Conservation (phyloP, 371 early-diverging fungal genomes). For the Mortierella sp. region DNA sequence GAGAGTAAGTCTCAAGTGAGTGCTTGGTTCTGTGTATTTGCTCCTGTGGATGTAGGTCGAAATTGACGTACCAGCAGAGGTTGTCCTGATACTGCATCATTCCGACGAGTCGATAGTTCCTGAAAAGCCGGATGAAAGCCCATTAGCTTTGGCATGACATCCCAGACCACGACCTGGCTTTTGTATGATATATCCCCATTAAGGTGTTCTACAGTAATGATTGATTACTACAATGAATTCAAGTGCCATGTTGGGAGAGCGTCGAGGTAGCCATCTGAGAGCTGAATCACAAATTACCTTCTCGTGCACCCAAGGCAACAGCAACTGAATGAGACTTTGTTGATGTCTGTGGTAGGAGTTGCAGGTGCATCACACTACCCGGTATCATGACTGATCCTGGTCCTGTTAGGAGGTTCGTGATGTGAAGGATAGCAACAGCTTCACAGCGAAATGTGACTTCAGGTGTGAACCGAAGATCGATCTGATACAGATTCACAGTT, state of each 20-base stretch:
- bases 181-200: slow-evolving; percentile 25
- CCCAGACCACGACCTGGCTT: slow-evolving; percentile 44
- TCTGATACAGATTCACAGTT: slow-evolving; percentile 34
- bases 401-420: slow-evolving; percentile 43
- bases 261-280: too few relatives aligned
- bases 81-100: slow-evolving; percentile 48
- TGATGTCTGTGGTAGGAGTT: slow-evolving; percentile 31
- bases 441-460: slow-evolving; percentile 37
- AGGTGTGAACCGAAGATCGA: slow-evolving; percentile 42
- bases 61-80: slow-evolving; percentile 23
- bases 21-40: too few relatives aligned
- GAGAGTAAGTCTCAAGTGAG: too few relatives aligned
- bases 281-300: too few relatives aligned
- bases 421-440: slow-evolving; percentile 37
- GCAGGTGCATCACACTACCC: slow-evolving; percentile 29
- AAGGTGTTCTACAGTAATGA: slow-evolving; percentile 1
- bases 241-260: too few relatives aligned
- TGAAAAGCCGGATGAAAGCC: slow-evolving; percentile 52
- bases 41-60: too few relatives aligned
- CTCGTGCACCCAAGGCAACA: slow-evolving; percentile 29
- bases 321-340: slow-evolving; percentile 30
- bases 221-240: too few relatives aligned
- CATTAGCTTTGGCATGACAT: slow-evolving; percentile 31
- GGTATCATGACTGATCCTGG: slow-evolving; percentile 42
- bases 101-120: slow-evolving; percentile 48